These are phyloP conservation scores for Aspergillus baeticus DNA, from an alignment of 495 filamentous ascomycete species.

Conservation along the genomic window DNA sequence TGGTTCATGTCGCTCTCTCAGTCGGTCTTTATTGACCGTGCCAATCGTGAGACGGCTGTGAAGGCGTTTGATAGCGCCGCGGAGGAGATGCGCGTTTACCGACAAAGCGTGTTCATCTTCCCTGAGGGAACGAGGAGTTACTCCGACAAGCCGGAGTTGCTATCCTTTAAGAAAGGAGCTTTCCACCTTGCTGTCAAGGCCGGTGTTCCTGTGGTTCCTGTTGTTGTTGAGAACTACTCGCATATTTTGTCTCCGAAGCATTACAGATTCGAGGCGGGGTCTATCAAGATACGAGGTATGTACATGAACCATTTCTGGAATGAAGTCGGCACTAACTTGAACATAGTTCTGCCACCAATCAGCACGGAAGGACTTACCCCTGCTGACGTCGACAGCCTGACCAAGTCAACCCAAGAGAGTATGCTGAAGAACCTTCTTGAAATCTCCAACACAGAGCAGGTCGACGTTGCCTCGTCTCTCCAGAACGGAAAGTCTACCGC, in stretches of 20 bases:
- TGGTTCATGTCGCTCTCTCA: constrained; percentile 95
- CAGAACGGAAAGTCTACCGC: constrained; percentile 36
- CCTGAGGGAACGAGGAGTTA: constrained; percentile 94
- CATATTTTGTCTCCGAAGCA: constrained; percentile 73
- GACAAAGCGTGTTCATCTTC: constrained; percentile 91
- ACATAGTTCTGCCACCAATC: constrained; percentile 77
- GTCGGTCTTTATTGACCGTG: constrained; percentile 91
- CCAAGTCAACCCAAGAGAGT: constrained; percentile 64
- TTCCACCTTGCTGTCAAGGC: constrained; percentile 96
- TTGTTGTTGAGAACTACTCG: constrained; percentile 82
- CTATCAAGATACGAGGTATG: constrained; percentile 77
- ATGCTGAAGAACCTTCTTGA: constrained; percentile 76
- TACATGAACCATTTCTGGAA: constrained; percentile 4
- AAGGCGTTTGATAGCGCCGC: constrained; percentile 83
- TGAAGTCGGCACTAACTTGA: neutral
- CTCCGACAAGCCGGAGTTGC: constrained; percentile 70
- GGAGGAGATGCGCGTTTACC: constrained; percentile 67
- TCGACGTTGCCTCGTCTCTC: constrained; percentile 19
- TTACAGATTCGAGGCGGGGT: constrained; percentile 68
- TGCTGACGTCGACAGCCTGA: constrained; percentile 79
- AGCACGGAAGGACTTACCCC: constrained; percentile 72
- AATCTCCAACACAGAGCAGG: constrained; percentile 46
- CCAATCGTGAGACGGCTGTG: constrained; percentile 75
- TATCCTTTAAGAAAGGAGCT: constrained; percentile 97
- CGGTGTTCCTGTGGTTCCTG: constrained; percentile 85